Percentiles rank a stretch among this genome's conserved stretches.
Conservation (phyloP, 1,139 yeast species). For the Wickerhamomyces sp. region DNA sequence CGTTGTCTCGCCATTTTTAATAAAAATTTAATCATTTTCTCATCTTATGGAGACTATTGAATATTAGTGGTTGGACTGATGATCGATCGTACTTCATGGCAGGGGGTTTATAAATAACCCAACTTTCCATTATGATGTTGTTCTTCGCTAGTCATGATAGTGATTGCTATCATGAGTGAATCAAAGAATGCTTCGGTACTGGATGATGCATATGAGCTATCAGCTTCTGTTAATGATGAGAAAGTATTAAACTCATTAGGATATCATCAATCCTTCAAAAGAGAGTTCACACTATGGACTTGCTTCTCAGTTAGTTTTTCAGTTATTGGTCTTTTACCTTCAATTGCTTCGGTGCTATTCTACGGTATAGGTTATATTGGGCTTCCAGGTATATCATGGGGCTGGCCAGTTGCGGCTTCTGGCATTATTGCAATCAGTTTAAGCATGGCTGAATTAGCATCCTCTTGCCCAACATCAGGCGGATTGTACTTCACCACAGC, state of each 20-base stretch:
- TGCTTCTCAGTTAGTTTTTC: conserved; percentile 36
- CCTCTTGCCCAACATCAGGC: conserved; percentile 71
- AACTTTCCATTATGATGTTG: too few species aligned
- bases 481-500: conserved; percentile 63
- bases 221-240: too few species aligned
- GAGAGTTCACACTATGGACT: conserved; percentile 30
- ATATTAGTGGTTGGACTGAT: too few species aligned
- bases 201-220: too few species aligned
- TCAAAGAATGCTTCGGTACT: too few species aligned
- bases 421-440: conserved; percentile 56
- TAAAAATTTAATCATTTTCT: too few species aligned
- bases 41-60: too few species aligned
- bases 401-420: conserved; percentile 61
- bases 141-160: too few species aligned
- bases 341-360: conserved; percentile 36
- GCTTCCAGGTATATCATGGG: conserved; percentile 60
- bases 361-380: conserved; percentile 20
- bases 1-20: too few species aligned
- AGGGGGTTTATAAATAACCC: too few species aligned
- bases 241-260: conserved; percentile 27
- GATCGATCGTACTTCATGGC: too few species aligned
- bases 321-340: conserved; percentile 46
- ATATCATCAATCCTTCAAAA: conserved; percentile 40
- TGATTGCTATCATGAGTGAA: too few species aligned
- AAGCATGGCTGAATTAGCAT: conserved; percentile 62